These are phyloP conservation scores for Ascochyta rabiei DNA, from an alignment of 2,329 filamentous ascomycete species.

Conservation along the genomic window DNA sequence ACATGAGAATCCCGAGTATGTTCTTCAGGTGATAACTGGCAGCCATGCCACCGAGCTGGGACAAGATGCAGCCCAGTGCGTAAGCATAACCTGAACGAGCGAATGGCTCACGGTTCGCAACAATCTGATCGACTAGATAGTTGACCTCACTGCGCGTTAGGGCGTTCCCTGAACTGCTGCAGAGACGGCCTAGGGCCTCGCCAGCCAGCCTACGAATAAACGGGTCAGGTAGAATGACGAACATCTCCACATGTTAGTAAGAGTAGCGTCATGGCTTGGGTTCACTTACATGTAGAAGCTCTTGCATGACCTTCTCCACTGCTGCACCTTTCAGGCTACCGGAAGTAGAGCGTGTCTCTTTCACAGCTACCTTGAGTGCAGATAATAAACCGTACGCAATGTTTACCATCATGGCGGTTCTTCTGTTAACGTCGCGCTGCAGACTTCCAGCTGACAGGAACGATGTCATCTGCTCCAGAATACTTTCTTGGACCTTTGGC, in stretches of 20 bases:
- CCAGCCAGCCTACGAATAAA: slow-evolving; percentile 86
- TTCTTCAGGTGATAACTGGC: slow-evolving; percentile 96
- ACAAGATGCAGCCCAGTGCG: slow-evolving; percentile 90
- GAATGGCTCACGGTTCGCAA: slow-evolving; percentile 89
- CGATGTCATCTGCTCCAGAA: slow-evolving; percentile 89
- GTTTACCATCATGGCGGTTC: slow-evolving; percentile 90
- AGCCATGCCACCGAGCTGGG: slow-evolving; percentile 96
- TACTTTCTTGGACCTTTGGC: slow-evolving; percentile 92
- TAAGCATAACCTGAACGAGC: slow-evolving; percentile 93
- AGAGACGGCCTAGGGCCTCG: slow-evolving; percentile 83
- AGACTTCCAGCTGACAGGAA: slow-evolving; percentile 82
- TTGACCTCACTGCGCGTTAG: slow-evolving; percentile 93
- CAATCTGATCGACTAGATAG: slow-evolving; percentile 89
- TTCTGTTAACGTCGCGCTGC: slow-evolving; percentile 84
- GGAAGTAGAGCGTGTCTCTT: slow-evolving; percentile 73
- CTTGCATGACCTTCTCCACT: slow-evolving; percentile 74
- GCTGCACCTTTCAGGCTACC: slow-evolving; percentile 76
- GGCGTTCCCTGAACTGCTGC: slow-evolving; percentile 80
- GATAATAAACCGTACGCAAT: slow-evolving; percentile 80
- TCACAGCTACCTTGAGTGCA: slow-evolving; percentile 81
- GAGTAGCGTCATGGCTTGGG: background rate
- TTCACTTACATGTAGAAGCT: slow-evolving; percentile 76
- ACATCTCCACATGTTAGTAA: slow-evolving; percentile 55
- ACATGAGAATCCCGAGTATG: slow-evolving; percentile 98
- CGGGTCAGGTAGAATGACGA: slow-evolving; percentile 82